Conservation (phyloP, 164 flowering plant genomes). For the Malania oleifera region DNA sequence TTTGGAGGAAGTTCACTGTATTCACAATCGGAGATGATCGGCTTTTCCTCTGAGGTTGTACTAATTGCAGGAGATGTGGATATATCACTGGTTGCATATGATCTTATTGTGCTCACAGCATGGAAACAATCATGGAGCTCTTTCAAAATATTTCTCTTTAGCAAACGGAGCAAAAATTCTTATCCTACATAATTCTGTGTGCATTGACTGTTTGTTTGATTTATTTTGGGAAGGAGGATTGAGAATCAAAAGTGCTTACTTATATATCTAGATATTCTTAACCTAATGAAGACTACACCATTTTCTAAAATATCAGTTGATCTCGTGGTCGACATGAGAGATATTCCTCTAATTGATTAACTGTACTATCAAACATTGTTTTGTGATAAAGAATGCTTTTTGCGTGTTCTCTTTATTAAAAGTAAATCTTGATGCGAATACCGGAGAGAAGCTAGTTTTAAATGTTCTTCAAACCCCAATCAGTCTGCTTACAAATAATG, state of each 20-base stretch:
- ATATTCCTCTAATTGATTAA: slow-evolving; percentile 58
- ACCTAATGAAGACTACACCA: too few relatives aligned
- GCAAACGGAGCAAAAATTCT: slow-evolving; percentile 64
- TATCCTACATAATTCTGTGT: slow-evolving; percentile 53
- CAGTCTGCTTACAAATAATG: slow-evolving; percentile 64
- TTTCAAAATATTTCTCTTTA: slow-evolving; percentile 28
- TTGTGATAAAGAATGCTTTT: slow-evolving; percentile 91
- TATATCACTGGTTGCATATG: slow-evolving; percentile 16
- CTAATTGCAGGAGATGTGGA: slow-evolving; percentile 26
- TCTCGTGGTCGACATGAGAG: slow-evolving; percentile 78
- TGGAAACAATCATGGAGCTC: slow-evolving; percentile 28
- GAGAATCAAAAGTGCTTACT: slow-evolving; percentile 54
- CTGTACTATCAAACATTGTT: slow-evolving; percentile 81
- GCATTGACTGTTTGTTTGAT: slow-evolving; percentile 76
- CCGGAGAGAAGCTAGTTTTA: slow-evolving; percentile 73
- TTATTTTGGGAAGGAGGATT: slow-evolving; percentile 80
- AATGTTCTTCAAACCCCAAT: slow-evolving; percentile 85
- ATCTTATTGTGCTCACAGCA: slow-evolving; percentile 8
- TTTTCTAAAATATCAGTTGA: slow-evolving; percentile 67
- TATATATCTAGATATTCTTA: slow-evolving; percentile 61
- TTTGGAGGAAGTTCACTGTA: slow-evolving; percentile 27
- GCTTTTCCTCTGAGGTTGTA: slow-evolving; percentile 29
- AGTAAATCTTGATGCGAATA: slow-evolving; percentile 61
- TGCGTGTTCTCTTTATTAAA: slow-evolving; percentile 90
- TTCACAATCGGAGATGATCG: slow-evolving; percentile 6